A percentile compares a stretch with the other conserved stretches of the same genome.
Evolutionary conservation across 352 stramenopile genomes (phyloP).

Genomic region (Pythium aphanidermatum): DNA sequence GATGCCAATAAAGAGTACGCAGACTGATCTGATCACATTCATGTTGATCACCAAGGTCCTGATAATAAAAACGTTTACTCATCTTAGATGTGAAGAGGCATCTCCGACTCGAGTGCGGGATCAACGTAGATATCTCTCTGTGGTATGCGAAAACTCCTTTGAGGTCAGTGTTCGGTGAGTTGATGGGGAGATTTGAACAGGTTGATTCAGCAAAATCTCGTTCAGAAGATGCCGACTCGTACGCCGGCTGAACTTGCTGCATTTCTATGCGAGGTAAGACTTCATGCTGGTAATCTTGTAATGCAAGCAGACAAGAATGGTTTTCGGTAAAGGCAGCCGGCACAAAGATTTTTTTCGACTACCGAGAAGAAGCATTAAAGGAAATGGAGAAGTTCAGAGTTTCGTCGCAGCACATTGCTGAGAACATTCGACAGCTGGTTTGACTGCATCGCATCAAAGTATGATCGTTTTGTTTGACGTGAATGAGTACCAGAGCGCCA

Average conservation of each 20-base stretch:
- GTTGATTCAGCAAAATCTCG: constrained; percentile 39
- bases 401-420: constrained; percentile 7
- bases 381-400: constrained; percentile 16
- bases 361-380: constrained; percentile 22
- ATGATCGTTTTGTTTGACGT: background rate
- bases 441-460: background rate
- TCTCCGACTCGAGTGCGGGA: constrained; percentile 26
- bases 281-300: background rate
- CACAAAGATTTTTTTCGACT: constrained; percentile 35
- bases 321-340: constrained; percentile 22
- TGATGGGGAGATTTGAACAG: constrained; percentile 8
- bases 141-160: constrained; percentile 15
- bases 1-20: constrained; percentile 30
- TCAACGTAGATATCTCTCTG: constrained; percentile 37
- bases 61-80: background rate
- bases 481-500: constrained; percentile 5
- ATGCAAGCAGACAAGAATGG: too few species aligned
- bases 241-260: constrained; percentile 24
- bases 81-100: constrained; percentile 33
- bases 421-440: constrained; percentile 19
- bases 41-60: background rate
- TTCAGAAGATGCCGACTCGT: constrained; percentile 29
- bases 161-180: background rate
- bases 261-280: constrained; percentile 34
- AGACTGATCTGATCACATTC: background rate